phyloP scores from a whole-genome alignment of 176 grass and related monocot species.

The Paspalum notatum region DNA sequence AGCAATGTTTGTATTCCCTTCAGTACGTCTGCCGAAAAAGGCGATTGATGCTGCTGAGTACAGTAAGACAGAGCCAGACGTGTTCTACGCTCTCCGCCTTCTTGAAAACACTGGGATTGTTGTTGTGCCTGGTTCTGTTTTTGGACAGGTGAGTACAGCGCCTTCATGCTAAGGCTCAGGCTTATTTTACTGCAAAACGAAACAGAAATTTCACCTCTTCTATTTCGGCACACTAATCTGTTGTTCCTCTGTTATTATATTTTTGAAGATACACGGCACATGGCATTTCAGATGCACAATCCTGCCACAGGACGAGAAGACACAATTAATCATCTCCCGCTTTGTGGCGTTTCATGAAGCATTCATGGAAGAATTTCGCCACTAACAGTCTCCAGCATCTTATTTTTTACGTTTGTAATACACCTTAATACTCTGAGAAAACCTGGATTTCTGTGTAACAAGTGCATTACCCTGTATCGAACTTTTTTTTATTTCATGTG shows the following conservation, averaged over 20 bases:
- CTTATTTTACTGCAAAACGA: background rate
- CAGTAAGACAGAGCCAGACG: conserved; percentile 59
- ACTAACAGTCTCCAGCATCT: conserved; percentile 14
- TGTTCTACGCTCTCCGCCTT: conserved; percentile 72
- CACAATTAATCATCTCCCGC: conserved; percentile 50
- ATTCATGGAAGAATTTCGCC: conserved; percentile 68
- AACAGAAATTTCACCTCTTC: background rate
- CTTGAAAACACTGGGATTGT: conserved; percentile 68
- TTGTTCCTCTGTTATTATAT: conserved; percentile 14
- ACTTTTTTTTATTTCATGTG: conserved; percentile 7
- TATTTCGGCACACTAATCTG: conserved; percentile 30
- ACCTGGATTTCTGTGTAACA: conserved; percentile 1
- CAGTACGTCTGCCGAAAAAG: conserved; percentile 57
- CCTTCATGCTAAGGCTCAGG: background rate
- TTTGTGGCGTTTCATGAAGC: conserved; percentile 67
- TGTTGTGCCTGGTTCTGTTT: conserved; percentile 77
- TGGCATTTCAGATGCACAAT: conserved; percentile 92
- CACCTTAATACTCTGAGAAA: background rate
- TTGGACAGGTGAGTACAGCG: conserved; percentile 64
- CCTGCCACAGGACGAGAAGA: conserved; percentile 71
- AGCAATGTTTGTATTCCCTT: conserved; percentile 87
- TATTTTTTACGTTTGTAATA: conserved; percentile 1
- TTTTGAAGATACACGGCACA: conserved; percentile 68
- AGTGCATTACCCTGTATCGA: background rate
- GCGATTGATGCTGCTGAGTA: conserved; percentile 64